Conservation (phyloP, 768 basidiomycete genomes). For the Tricholomella constricta region DNA sequence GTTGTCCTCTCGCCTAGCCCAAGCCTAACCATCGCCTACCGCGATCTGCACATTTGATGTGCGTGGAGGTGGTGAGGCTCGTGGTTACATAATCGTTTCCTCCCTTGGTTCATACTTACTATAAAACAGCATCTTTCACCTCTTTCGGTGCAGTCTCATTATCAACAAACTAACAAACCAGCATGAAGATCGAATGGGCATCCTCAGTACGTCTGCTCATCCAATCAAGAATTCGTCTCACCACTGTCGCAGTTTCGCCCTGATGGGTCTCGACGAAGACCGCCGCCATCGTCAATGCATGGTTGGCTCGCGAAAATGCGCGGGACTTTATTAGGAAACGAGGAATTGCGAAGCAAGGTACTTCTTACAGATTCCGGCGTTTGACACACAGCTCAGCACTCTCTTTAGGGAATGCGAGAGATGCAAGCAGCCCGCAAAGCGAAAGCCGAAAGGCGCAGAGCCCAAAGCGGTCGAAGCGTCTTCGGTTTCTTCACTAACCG, state of each 20-base stretch:
- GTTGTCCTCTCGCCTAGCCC: not conserved
- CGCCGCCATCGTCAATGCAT: conserved; percentile 61
- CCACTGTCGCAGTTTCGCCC: conserved; percentile 36
- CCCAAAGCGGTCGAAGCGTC: conserved; percentile 20
- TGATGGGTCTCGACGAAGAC: conserved; percentile 47
- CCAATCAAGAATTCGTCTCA: not conserved
- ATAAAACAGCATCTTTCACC: conserved; percentile 11
- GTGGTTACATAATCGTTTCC: conserved; percentile 18
- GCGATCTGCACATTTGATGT: conserved; percentile 10
- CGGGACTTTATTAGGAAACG: conserved; percentile 68
- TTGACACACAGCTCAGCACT: conserved; percentile 6
- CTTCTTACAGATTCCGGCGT: conserved; percentile 8
- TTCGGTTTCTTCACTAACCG: conserved; percentile 22
- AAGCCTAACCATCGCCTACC: not conserved
- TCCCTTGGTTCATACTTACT: conserved; percentile 1
- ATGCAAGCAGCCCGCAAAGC: conserved; percentile 55
- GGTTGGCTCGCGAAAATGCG: conserved; percentile 83
- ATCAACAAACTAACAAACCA: conserved; percentile 12
- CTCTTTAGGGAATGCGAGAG: conserved; percentile 61
- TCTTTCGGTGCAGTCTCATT: conserved; percentile 5
- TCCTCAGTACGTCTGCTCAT: conserved; percentile 34
- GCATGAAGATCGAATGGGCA: conserved; percentile 58
- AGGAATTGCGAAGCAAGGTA: conserved; percentile 54
- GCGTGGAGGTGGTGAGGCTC: conserved; percentile 13
- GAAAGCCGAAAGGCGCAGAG: conserved; percentile 22